Percentiles rank a stretch among this genome's conserved stretches.
These are phyloP conservation scores for Calonectria leucothoes DNA, from an alignment of 2,329 filamentous ascomycete genomes.

Conservation along the genomic window DNA sequence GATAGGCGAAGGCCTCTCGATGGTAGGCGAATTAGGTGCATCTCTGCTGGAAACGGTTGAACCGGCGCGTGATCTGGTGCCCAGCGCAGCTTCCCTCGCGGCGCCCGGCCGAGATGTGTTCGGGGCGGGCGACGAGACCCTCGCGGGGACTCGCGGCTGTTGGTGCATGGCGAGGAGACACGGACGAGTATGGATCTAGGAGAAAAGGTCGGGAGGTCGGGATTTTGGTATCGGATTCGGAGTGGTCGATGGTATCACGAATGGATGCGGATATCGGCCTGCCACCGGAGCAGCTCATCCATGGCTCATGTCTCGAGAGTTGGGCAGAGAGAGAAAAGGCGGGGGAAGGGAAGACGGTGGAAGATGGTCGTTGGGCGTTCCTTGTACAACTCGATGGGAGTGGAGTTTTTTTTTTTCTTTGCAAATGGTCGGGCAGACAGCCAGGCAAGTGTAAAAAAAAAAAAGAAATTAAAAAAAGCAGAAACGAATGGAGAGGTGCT, in stretches of 20 bases:
- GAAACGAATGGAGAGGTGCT: constrained; percentile 14
- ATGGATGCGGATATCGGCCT: constrained; percentile 46
- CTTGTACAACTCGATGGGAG: constrained; percentile 11
- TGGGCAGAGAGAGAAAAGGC: constrained; percentile 4
- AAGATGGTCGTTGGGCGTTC: constrained; percentile 20
- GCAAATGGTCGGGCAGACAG: constrained; percentile 21
- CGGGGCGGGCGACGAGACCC: constrained; percentile 78
- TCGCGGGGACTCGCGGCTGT: constrained; percentile 81
- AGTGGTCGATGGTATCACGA: constrained; percentile 39
- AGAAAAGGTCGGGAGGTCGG: constrained; percentile 17
- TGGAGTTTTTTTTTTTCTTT: constrained; percentile 19
- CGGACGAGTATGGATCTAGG: not conserved
- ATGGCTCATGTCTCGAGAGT: constrained; percentile 44
- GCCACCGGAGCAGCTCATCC: constrained; percentile 49
- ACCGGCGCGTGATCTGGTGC: constrained; percentile 54
- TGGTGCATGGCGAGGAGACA: constrained; percentile 79
- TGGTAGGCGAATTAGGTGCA: constrained; percentile 60
- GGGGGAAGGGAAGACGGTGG: constrained; percentile 18
- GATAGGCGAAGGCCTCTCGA: constrained; percentile 54
- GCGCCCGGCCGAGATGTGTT: constrained; percentile 81
- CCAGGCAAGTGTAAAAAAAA: constrained; percentile 33
- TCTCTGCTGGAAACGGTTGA: constrained; percentile 58
- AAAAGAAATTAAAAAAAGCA: not conserved
- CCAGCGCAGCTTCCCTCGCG: constrained; percentile 70
- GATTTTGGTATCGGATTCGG: constrained; percentile 17